Percentiles rank a stretch among this genome's conserved stretches.
These are phyloP conservation scores for Hortaea werneckii DNA, from an alignment of 2,329 filamentous ascomycete species.

Conservation along the genomic window DNA sequence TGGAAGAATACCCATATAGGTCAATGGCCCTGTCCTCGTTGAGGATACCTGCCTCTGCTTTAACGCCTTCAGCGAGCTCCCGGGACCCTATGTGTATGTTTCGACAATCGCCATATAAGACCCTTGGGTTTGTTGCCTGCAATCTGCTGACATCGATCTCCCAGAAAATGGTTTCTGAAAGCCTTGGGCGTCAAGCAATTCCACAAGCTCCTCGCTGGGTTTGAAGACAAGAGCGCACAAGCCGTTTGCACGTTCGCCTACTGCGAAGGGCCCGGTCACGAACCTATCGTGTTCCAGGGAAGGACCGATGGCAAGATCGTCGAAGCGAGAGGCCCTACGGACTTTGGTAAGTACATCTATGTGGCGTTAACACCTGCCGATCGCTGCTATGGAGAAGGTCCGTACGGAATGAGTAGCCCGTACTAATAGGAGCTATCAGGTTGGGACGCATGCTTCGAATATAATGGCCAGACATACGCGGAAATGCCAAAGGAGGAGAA, in stretches of 20 bases:
- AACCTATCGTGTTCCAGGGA: constrained; percentile 85
- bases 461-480: constrained; percentile 81
- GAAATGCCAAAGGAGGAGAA: constrained; percentile 86
- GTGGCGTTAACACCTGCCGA: constrained; percentile 1
- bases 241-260: constrained; percentile 96
- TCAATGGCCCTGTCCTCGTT: constrained; percentile 79
- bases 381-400: constrained; percentile 3
- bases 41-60: constrained; percentile 96
- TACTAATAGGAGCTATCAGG: constrained; percentile 40
- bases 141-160: background rate
- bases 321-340: constrained; percentile 63
- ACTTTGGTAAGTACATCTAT: constrained; percentile 58
- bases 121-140: background rate
- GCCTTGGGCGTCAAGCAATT: constrained; percentile 73
- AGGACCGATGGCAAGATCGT: constrained; percentile 80
- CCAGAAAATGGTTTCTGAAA: constrained; percentile 87
- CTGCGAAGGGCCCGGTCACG: constrained; percentile 70
- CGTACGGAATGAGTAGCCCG: too few relatives aligned
- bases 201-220: constrained; percentile 81
- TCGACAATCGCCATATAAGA: background rate
- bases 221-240: constrained; percentile 81
- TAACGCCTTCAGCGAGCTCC: constrained; percentile 77
- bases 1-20: constrained; percentile 34
- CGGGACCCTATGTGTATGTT: constrained; percentile 86
- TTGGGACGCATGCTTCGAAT: constrained; percentile 96